Base-by-base conservation (phyloP, 495 filamentous ascomycete genomes). In the Polyplosphaeria fusca region DNA sequence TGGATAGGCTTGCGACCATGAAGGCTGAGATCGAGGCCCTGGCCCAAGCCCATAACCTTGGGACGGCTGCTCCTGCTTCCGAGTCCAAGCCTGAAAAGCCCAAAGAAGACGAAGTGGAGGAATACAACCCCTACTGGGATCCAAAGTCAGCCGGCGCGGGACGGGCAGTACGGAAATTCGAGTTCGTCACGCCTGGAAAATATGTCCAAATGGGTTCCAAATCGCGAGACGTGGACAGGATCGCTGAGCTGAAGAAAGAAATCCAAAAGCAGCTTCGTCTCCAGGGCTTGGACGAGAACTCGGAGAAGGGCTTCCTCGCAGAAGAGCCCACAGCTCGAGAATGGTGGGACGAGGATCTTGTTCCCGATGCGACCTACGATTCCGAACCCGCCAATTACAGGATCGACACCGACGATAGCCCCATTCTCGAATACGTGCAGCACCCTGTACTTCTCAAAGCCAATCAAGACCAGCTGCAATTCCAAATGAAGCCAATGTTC, bases 131-230 rank as follows among this genome's bases (percentile, higher is more conserved):
- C n/a, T n/a, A n/a, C n/a, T n/a, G n/a, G n/a, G n/a, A n/a, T n/a
- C n/a, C n/a, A n/a, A n/a, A n/a, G n/a, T n/a, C n/a, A n/a, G n/a
- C n/a, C n/a, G n/a, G n/a, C n/a, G n/a, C n/a, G n/a, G n/a, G n/a
- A n/a, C n/a, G n/a, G n/a, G n/a, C n/a, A n/a, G n/a, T n/a, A n/a
- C n/a, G n/a, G n/a, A n/a, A n/a, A n/a, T n/a, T n/a, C n/a, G n/a
- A n/a, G n/a, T n/a, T n/a, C n/a, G n/a, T n/a, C n/a, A n/a, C 91
- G 64, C 95, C 95, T 69, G 93, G 93, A 46, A 96, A 96, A 79
- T 97, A 94, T 65, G 94, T 96, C 47, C 83, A 87, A 58, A 92
- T 96, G 69, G 94, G 87, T 1, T 89, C 86, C 68, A 90, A 89
- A 57, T 75, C 96, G 19, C 82, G 93, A 40, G 79, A 88, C 57